Percentiles rank a stretch among this genome's conserved stretches.
phyloP scores from a whole-genome alignment of 306 rosid genomes.

The Medicago lupulina region DNA sequence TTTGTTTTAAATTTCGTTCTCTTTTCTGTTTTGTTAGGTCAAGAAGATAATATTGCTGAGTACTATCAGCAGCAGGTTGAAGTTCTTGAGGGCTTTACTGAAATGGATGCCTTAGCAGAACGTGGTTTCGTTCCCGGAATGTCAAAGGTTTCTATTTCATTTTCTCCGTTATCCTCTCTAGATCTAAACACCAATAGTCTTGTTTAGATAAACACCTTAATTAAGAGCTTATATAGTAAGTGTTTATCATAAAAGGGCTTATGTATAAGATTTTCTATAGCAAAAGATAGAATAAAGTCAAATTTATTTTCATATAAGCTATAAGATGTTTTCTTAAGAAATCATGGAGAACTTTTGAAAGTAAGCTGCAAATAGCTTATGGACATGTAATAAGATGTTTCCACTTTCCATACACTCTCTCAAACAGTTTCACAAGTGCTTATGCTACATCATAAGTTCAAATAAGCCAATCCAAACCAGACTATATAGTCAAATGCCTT shows the following conservation, averaged over 20 bases:
- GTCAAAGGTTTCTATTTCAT: slow-evolving; percentile 74
- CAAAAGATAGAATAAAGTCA: background rate
- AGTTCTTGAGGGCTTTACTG: slow-evolving; percentile 94
- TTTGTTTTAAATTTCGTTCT: slow-evolving; percentile 3
- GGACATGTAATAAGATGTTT: background rate
- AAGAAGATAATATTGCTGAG: slow-evolving; percentile 87
- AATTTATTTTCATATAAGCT: background rate
- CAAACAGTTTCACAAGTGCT: background rate
- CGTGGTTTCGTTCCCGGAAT: slow-evolving; percentile 87
- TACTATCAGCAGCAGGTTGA: slow-evolving; percentile 97
- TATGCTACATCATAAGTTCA: background rate
- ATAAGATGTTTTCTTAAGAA: background rate
- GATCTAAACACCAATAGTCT: slow-evolving; percentile 19
- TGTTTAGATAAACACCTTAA: background rate
- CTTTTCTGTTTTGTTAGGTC: slow-evolving; percentile 51
- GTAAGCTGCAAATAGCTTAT: background rate
- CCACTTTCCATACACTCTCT: background rate
- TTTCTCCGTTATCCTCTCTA: background rate
- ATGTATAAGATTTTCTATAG: background rate
- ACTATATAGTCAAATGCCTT: slow-evolving; percentile 13
- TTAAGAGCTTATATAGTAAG: background rate
- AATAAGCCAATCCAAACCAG: background rate
- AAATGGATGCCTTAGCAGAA: slow-evolving; percentile 90
- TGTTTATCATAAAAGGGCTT: background rate
- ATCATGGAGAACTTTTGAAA: background rate